phyloP scores from a whole-genome alignment of 148 eudicot genomes.

The Tetragonia tetragonoides region DNA sequence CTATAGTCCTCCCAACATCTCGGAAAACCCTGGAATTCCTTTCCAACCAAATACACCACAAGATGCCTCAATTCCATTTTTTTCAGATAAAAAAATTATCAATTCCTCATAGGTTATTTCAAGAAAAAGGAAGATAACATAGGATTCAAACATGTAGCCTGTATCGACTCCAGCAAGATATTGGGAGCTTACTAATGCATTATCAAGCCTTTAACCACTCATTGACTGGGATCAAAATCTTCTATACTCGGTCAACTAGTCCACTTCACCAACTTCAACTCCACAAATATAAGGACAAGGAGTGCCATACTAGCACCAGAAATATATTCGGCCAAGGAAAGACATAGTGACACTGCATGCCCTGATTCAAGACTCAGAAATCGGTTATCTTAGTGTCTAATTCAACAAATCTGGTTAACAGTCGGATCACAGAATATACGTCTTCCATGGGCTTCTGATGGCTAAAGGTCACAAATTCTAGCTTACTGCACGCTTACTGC shows the following conservation, averaged over 20 bases:
- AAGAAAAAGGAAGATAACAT: background rate
- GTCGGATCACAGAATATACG: background rate
- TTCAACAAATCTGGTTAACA: background rate
- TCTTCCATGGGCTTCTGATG: background rate
- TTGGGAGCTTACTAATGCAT: background rate
- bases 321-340: background rate
- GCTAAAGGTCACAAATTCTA: background rate
- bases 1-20: too few species aligned
- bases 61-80: too few species aligned
- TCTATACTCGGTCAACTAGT: background rate
- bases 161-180: background rate
- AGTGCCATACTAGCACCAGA: background rate
- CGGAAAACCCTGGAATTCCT: too few species aligned
- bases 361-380: background rate
- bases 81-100: too few species aligned
- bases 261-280: background rate
- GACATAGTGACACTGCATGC: conserved; percentile 1
- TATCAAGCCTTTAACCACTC: background rate
- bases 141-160: background rate
- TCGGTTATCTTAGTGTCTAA: background rate
- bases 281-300: background rate
- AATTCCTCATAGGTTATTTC: too few species aligned
- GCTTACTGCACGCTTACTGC: background rate
- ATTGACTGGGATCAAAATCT: background rate
- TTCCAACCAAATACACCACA: too few species aligned